Percentiles rank a stretch among this genome's conserved stretches.
phyloP scores from a whole-genome alignment of 495 filamentous ascomycete species.

The Trypethelium eluteriae region DNA sequence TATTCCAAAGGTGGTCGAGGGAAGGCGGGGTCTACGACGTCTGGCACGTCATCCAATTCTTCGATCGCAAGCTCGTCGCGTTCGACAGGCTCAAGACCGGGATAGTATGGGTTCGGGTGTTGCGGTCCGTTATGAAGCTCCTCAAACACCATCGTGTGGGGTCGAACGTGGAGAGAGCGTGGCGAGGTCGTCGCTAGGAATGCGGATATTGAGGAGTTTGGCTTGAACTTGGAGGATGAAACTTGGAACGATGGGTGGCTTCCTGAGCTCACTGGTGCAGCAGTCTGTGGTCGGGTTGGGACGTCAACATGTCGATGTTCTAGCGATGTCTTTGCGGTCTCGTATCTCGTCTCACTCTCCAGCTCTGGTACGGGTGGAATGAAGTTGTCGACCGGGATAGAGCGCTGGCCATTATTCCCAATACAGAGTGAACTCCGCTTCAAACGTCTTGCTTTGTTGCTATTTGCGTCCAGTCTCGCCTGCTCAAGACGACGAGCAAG shows the following conservation, averaged over 20 bases:
- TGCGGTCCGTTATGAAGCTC: not conserved
- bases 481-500: slow-evolving; percentile 2
- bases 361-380: not conserved
- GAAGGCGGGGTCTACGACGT: not conserved
- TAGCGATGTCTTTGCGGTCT: not conserved
- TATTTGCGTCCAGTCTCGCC: not conserved
- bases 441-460: not conserved
- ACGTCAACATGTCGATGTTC: not conserved
- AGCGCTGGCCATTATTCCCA: not conserved
- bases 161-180: not conserved
- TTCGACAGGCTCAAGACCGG: not conserved
- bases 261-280: not conserved
- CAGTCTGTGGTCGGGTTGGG: not conserved
- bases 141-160: not conserved
- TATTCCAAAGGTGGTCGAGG: not conserved
- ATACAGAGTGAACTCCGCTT: not conserved
- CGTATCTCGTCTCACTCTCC: not conserved
- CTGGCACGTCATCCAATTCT: not conserved
- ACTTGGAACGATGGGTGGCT: not conserved
- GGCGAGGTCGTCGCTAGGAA: not conserved
- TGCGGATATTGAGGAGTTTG: not conserved
- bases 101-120: slow-evolving; percentile 7
- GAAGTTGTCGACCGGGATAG: not conserved
- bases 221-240: not conserved
- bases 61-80: not conserved